Conservation (phyloP, 2,329 filamentous ascomycete genomes). For the Aspergillus fumigatus region DNA sequence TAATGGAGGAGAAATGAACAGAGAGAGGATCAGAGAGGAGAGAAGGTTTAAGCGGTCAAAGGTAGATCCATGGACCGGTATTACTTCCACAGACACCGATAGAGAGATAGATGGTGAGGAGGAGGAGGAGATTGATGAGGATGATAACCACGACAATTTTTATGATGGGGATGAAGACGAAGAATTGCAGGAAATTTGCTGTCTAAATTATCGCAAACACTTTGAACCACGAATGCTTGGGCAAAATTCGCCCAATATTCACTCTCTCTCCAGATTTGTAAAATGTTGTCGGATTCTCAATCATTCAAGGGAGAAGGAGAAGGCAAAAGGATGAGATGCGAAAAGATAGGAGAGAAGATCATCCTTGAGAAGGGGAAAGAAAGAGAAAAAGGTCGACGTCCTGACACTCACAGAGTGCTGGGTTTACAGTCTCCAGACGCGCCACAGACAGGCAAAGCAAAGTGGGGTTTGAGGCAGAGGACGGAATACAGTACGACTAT, state of each 20-base stretch:
- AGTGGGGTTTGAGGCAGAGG: constrained; percentile 7
- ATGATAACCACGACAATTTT: background rate
- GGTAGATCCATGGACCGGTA: background rate
- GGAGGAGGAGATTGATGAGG: background rate
- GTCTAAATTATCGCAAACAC: background rate
- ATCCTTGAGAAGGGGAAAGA: background rate
- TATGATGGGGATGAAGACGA: background rate
- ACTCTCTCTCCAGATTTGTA: background rate
- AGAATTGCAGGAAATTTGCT: background rate
- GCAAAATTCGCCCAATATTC: background rate
- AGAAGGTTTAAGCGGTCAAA: background rate
- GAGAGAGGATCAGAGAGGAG: background rate
- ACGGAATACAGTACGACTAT: constrained; percentile 1
- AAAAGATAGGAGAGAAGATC: background rate
- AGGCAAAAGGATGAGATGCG: background rate
- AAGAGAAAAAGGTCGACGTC: constrained; percentile 1
- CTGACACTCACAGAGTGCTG: background rate
- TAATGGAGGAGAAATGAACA: background rate
- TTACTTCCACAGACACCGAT: background rate
- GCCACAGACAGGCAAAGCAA: constrained; percentile 15
- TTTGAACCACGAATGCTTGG: background rate
- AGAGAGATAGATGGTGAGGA: background rate
- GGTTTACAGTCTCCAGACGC: constrained; percentile 7
- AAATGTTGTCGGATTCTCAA: background rate
- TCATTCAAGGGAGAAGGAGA: background rate